These are phyloP conservation scores for Thalassiosira sp. DNA, from an alignment of 352 stramenopile species.

Conservation along the genomic window DNA sequence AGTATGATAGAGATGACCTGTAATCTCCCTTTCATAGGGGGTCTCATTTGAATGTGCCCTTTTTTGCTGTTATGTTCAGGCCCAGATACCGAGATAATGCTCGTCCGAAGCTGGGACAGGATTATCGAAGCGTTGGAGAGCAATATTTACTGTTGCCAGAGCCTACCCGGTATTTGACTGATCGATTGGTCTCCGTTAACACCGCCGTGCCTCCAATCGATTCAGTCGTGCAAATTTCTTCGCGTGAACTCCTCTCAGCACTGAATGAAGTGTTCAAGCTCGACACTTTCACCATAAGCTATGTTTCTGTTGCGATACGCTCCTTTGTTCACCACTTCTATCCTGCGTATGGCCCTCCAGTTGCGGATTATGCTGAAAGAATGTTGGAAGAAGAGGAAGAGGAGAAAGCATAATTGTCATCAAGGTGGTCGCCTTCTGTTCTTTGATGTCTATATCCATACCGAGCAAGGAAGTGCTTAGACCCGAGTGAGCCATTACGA, in stretches of 20 bases:
- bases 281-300: slow-evolving; percentile 78
- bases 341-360: slow-evolving; percentile 69
- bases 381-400: slow-evolving; percentile 2
- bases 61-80: slow-evolving; percentile 8
- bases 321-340: slow-evolving; percentile 85
- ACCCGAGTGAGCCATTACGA: slow-evolving; percentile 63
- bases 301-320: slow-evolving; percentile 76
- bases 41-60: slow-evolving; percentile 1
- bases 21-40: too few species aligned
- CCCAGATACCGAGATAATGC: slow-evolving; percentile 70
- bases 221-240: slow-evolving; percentile 63
- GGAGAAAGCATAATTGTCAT: too few species aligned
- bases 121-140: slow-evolving; percentile 65
- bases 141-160: slow-evolving; percentile 79
- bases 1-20: too few species aligned
- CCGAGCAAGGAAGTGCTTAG: slow-evolving; percentile 55
- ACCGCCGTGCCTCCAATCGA: slow-evolving; percentile 69
- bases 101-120: slow-evolving; percentile 49
- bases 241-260: slow-evolving; percentile 62
- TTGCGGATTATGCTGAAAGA: slow-evolving; percentile 62
- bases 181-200: slow-evolving; percentile 77
- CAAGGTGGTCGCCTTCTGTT: slow-evolving; percentile 51
- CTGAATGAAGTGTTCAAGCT: slow-evolving; percentile 75
- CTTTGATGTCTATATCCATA: slow-evolving; percentile 74
- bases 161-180: slow-evolving; percentile 72